Conservation (phyloP, 306 rosid species). For the Prunus persica region Prunus_persica_NCBIv2 NC_034009.1:24803001-24803500, state of each 20-base stretch:
- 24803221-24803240: conserved; percentile 83
- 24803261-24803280: conserved; percentile 91
- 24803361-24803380: neutral
- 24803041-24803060: conserved; percentile 82
- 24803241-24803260: conserved; percentile 82
- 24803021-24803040: conserved; percentile 69
- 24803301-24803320: conserved; percentile 10
- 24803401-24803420: neutral
- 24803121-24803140: conserved; percentile 15
- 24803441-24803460: neutral
- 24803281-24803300: conserved; percentile 44
- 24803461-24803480: neutral
- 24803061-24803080: conserved; percentile 94
- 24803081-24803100: conserved; percentile 15
- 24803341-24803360: neutral
- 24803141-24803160: conserved; percentile 19
- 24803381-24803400: neutral
- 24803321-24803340: conserved; percentile 9
- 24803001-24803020: conserved; percentile 81
- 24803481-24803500: neutral
- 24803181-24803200: conserved; percentile 71
- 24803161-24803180: conserved; percentile 53
- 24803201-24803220: conserved; percentile 78
- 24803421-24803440: neutral
- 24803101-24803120: conserved; percentile 14